These are phyloP conservation scores for Penicillium nucicola DNA, from an alignment of 495 filamentous ascomycete genomes.

Conservation along the genomic window DNA sequence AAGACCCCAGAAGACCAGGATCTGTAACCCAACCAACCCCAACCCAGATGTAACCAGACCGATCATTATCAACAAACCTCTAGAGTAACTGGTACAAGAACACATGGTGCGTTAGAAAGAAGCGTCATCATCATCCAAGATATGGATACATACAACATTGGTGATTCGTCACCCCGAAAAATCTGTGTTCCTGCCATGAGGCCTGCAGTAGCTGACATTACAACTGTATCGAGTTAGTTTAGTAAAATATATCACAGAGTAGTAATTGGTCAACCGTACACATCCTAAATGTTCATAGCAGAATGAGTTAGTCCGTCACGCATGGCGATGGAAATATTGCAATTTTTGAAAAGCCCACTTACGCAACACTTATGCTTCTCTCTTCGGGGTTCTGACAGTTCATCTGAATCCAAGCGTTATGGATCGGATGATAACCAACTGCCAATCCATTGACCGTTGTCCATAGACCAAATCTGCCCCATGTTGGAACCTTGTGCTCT, in stretches of 20 bases:
- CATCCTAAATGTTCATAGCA: slow-evolving; percentile 17
- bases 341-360: slow-evolving; percentile 4
- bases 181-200: slow-evolving; percentile 32
- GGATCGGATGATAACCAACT: slow-evolving; percentile 34
- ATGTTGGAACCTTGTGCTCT: slow-evolving; percentile 13
- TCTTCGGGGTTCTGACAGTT: slow-evolving; percentile 23
- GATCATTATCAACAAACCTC: slow-evolving; percentile 25
- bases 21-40: slow-evolving; percentile 1
- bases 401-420: slow-evolving; percentile 35
- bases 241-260: neutral
- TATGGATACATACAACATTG: slow-evolving; percentile 4
- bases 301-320: neutral
- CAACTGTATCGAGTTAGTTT: slow-evolving; percentile 13
- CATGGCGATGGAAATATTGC: neutral
- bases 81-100: slow-evolving; percentile 13
- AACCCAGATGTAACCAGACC: slow-evolving; percentile 12
- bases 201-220: slow-evolving; percentile 29
- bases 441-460: slow-evolving; percentile 28
- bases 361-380: slow-evolving; percentile 31
- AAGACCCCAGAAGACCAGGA: neutral
- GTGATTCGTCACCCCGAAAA: slow-evolving; percentile 23
- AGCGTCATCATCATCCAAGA: no score
- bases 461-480: slow-evolving; percentile 29
- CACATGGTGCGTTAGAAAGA: neutral
- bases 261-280: slow-evolving; percentile 15